Evolutionary conservation across 768 basidiomycete genomes (phyloP).

Genomic region (Coprinopsis marcescibilis): DNA sequence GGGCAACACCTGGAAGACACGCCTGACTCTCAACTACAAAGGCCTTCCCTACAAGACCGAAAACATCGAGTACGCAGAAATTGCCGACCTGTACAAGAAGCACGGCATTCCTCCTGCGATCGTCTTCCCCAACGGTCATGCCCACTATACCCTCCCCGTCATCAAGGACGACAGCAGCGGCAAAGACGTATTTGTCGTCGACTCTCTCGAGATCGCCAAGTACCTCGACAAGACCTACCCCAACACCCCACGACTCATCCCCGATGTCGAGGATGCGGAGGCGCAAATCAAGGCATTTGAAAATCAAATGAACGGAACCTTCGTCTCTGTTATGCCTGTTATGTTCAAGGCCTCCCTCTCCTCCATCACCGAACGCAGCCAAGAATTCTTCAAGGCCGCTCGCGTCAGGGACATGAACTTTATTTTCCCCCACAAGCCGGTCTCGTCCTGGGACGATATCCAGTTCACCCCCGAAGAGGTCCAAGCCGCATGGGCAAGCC

Average conservation of each 20-base stretch:
- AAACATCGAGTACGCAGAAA: conserved; percentile 69
- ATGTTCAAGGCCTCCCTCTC: too few relatives aligned
- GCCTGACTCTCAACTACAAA: conserved; percentile 67
- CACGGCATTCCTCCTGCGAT: conserved; percentile 56
- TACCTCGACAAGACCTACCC: conserved; percentile 43
- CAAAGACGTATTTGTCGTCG: conserved; percentile 27
- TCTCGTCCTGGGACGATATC: neutral
- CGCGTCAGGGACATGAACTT: too few relatives aligned
- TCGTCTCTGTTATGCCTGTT: too few relatives aligned
- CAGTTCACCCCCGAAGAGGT: neutral
- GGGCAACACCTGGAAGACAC: conserved; percentile 8
- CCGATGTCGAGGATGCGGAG: conserved; percentile 1
- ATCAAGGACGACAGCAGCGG: conserved; percentile 47
- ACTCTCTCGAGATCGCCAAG: conserved; percentile 37
- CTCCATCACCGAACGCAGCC: too few relatives aligned
- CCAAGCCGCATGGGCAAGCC: neutral
- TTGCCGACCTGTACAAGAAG: conserved; percentile 52
- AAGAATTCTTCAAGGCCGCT: too few relatives aligned
- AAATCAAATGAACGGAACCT: too few relatives aligned
- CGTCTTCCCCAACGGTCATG: conserved; percentile 46
- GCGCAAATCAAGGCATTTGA: too few relatives aligned
- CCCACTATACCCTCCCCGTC: conserved; percentile 65
- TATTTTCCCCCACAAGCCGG: too few relatives aligned
- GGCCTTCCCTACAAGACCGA: conserved; percentile 61
- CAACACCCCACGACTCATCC: conserved; percentile 21